phyloP scores from a whole-genome alignment of 2,329 filamentous ascomycete species.

The Cladophialophora exuberans region DNA sequence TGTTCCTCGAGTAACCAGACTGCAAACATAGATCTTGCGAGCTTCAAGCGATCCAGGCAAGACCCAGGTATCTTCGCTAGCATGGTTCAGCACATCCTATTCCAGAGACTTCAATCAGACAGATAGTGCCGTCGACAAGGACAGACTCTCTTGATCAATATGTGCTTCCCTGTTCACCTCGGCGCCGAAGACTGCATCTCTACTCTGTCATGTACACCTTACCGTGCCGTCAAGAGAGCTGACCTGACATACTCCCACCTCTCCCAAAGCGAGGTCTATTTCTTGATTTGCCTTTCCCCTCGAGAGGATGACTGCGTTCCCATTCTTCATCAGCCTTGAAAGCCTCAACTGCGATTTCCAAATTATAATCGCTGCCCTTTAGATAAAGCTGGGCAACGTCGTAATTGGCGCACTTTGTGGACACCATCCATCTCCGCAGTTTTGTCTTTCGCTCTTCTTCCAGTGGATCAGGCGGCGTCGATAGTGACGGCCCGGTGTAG shows the following conservation, averaged over 20 bases:
- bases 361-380: slow-evolving; percentile 65
- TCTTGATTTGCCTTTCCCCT: slow-evolving; percentile 42
- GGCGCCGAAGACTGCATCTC: no score
- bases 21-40: no score
- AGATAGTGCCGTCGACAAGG: no score
- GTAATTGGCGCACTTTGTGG: slow-evolving; percentile 65
- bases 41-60: no score
- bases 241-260: slow-evolving; percentile 24
- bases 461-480: slow-evolving; percentile 48
- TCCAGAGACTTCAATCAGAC: no score
- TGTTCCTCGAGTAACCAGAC: no score
- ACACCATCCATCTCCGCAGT: slow-evolving; percentile 77
- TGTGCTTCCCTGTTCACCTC: no score
- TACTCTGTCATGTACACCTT: no score
- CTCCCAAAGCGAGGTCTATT: slow-evolving; percentile 4
- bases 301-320: slow-evolving; percentile 70
- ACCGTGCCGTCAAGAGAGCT: slow-evolving; percentile 25
- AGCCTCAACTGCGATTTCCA: slow-evolving; percentile 65
- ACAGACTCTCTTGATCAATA: no score
- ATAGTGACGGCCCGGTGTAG: slow-evolving; percentile 59
- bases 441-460: slow-evolving; percentile 74
- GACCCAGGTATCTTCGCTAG: no score
- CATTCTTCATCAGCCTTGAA: slow-evolving; percentile 75
- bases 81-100: no score
- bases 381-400: slow-evolving; percentile 76